Evolutionary conservation across 2,329 filamentous ascomycete genomes (phyloP).

Genomic region (Aureobasidium sp.): DNA sequence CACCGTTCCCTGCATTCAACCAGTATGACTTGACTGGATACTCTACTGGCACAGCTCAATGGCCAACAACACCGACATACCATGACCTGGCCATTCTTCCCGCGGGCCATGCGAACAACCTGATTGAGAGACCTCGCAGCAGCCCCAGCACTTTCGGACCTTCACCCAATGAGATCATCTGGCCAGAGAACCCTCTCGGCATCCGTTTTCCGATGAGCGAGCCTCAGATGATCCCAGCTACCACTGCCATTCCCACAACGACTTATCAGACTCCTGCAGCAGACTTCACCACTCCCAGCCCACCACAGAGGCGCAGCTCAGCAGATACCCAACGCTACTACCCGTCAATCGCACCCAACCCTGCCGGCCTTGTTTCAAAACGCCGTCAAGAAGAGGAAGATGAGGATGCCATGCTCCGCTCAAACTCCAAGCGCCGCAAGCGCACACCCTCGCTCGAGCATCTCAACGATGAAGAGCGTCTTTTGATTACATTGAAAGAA

Average conservation of each 20-base stretch:
- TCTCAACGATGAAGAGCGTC: slow-evolving; percentile 42
- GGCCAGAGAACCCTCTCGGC: slow-evolving; percentile 34
- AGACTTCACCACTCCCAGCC: slow-evolving; percentile 23
- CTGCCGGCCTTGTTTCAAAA: slow-evolving; percentile 30
- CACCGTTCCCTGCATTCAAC: slow-evolving; percentile 27
- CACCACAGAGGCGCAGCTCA: slow-evolving; percentile 12
- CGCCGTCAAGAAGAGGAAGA: slow-evolving; percentile 34
- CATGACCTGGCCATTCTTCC: slow-evolving; percentile 5
- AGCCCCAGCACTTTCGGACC: slow-evolving; percentile 21
- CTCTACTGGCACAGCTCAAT: slow-evolving; percentile 10
- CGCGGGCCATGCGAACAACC: not conserved
- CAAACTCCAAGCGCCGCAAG: slow-evolving; percentile 32
- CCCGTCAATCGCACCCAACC: slow-evolving; percentile 37
- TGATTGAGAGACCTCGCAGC: slow-evolving; percentile 11
- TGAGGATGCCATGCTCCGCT: slow-evolving; percentile 21
- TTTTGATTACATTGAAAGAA: slow-evolving; percentile 44
- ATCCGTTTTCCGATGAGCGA: slow-evolving; percentile 28
- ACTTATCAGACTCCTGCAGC: slow-evolving; percentile 17
- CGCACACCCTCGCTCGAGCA: slow-evolving; percentile 29
- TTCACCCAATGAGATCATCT: slow-evolving; percentile 29
- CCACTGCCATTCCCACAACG: not conserved
- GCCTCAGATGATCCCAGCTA: not conserved
- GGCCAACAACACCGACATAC: slow-evolving; percentile 10
- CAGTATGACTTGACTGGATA: slow-evolving; percentile 20
- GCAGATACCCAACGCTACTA: slow-evolving; percentile 30